Percentiles rank a stretch among this genome's conserved stretches.
phyloP scores from a whole-genome alignment of 176 grass and related monocot genomes.

The Eragrostis nindensis region DNA sequence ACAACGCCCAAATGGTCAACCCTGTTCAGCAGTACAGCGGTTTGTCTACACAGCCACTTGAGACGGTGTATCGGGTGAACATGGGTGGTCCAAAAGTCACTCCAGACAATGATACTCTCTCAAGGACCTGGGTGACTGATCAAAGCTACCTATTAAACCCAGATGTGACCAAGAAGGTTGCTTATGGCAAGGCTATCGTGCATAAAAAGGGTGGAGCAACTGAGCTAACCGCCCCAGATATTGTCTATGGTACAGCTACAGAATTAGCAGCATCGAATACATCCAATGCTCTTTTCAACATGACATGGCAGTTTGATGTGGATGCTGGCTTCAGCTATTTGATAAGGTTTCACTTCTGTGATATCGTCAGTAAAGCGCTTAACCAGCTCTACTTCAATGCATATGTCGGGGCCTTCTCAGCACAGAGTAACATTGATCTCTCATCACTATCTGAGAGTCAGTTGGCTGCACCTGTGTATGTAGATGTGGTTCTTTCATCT shows the following conservation, averaged over 20 bases:
- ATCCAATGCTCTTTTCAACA: constrained; percentile 71
- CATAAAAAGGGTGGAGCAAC: constrained; percentile 55
- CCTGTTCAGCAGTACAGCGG: constrained; percentile 59
- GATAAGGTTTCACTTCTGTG: constrained; percentile 97
- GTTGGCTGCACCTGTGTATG: constrained; percentile 68
- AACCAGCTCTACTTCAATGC: constrained; percentile 84
- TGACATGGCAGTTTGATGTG: constrained; percentile 92
- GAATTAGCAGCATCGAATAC: constrained; percentile 71
- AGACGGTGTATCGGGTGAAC: constrained; percentile 79
- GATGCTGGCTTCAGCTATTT: constrained; percentile 75
- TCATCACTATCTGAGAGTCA: constrained; percentile 33
- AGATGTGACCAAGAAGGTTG: constrained; percentile 40
- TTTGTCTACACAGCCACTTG: constrained; percentile 67
- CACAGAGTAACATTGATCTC: constrained; percentile 67
- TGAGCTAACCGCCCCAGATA: constrained; percentile 55
- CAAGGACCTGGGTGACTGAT: constrained; percentile 75
- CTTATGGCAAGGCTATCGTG: constrained; percentile 44
- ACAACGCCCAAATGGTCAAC: constrained; percentile 58
- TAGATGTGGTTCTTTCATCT: constrained; percentile 70
- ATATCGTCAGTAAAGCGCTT: constrained; percentile 75
- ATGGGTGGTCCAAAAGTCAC: constrained; percentile 83
- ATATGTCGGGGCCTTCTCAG: constrained; percentile 54
- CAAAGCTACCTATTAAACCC: constrained; percentile 61
- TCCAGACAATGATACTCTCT: constrained; percentile 77
- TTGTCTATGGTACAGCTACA: constrained; percentile 76